Evolutionary conservation across 164 flowering plant genomes (phyloP).

Genomic region (Annona squamosa): DNA sequence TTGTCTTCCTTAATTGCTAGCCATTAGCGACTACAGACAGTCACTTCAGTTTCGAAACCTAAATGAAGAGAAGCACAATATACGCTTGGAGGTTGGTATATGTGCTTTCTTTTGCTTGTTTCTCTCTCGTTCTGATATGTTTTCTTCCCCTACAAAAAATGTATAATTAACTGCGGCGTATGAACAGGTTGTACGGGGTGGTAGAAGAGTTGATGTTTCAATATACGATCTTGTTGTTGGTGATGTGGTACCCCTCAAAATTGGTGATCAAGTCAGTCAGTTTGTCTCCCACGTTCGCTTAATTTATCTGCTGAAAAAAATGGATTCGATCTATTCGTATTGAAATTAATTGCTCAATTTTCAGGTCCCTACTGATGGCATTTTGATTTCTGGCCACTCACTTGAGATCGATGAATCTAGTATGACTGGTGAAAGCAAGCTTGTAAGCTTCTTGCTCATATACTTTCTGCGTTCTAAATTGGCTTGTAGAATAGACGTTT

Average conservation of each 20-base stretch:
- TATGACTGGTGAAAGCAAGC: conserved; percentile 36
- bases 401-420: conserved; percentile 36
- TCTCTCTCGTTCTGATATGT: background rate
- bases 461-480: background rate
- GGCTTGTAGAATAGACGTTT: background rate
- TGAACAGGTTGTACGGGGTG: conserved; percentile 68
- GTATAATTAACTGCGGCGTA: background rate
- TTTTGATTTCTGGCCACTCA: conserved; percentile 30
- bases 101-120: background rate
- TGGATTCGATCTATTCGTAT: background rate
- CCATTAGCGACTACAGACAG: conserved; percentile 82
- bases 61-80: conserved; percentile 90
- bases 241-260: conserved; percentile 83
- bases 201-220: conserved; percentile 64
- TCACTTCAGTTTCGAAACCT: conserved; percentile 86
- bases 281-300: background rate
- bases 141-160: background rate
- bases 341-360: background rate
- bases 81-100: conserved; percentile 60
- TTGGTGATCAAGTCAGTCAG: conserved; percentile 73
- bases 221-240: conserved; percentile 93
- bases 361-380: conserved; percentile 41
- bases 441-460: background rate
- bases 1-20: conserved; percentile 29
- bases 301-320: background rate